These are phyloP conservation scores for Phytophthora cryptogea DNA, from an alignment of 352 stramenopile species.

Conservation along the genomic window DNA sequence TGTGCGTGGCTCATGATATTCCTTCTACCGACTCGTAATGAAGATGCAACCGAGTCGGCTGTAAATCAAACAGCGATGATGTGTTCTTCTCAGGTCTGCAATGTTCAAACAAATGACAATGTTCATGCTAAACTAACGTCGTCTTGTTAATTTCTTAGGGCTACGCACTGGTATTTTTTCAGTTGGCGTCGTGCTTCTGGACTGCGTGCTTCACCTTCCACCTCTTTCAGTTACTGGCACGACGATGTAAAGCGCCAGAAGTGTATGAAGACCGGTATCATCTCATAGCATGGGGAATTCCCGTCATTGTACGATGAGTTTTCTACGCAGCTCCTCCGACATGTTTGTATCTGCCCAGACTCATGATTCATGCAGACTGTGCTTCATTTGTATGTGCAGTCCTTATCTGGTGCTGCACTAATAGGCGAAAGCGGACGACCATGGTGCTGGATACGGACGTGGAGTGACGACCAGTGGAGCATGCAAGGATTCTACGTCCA, in stretches of 20 bases:
- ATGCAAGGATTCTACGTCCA: constrained; percentile 58
- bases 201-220: constrained; percentile 81
- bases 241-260: constrained; percentile 55
- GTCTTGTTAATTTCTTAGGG: constrained; percentile 31
- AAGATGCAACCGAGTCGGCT: not conserved
- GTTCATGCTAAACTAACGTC: not conserved
- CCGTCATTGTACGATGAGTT: constrained; percentile 41
- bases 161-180: constrained; percentile 71
- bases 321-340: not conserved
- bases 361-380: constrained; percentile 42
- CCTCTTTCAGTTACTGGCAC: constrained; percentile 68
- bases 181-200: constrained; percentile 71
- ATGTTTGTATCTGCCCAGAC: not conserved
- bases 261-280: constrained; percentile 74
- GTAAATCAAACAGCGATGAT: constrained; percentile 14
- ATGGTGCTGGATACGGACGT: constrained; percentile 83
- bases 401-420: constrained; percentile 46
- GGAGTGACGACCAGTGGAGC: constrained; percentile 62
- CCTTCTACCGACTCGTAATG: constrained; percentile 26
- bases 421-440: constrained; percentile 66
- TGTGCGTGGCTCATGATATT: constrained; percentile 64
- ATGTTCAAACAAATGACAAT: not conserved
- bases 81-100: constrained; percentile 49
- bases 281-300: constrained; percentile 69
- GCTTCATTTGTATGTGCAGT: constrained; percentile 50